Base-by-base conservation (phyloP, 805 yeast genomes). In the Zygosaccharomyces bisporus region DNA sequence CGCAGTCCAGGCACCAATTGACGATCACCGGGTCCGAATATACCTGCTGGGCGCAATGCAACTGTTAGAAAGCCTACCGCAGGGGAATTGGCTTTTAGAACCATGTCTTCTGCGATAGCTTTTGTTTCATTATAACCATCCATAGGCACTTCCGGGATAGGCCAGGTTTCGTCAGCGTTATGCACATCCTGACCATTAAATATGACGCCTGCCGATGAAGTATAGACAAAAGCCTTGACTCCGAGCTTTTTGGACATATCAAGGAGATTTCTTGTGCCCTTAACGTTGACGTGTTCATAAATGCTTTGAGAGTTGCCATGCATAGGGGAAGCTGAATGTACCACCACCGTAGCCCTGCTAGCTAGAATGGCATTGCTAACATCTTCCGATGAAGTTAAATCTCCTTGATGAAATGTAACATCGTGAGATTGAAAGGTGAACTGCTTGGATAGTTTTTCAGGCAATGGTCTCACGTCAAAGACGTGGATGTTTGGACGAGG, bases 11-110 rank as follows among this genome's bases (percentile, higher is more conserved):
- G 99, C 36, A 93, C 93, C 58, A 93, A 70, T 64, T 93, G 99
- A 49, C 99, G 79, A 64, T 93, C 99, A 34, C 99, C 98, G 4
- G 98, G 99, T 4, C 99, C 99, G 70, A 93, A 93, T 38, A 93
- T 89, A 31, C 99, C 99, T 1, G 99, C 96, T 1, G 99, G 99
- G 51, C 99, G 78, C 39, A 93, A 67, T 1, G 96, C 93, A 29
- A 86, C 84, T 0, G 99, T 93, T 39, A 75, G 68, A 52, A 90
- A 76, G 1, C 71, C 72, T 10, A 72, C 69, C 1, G 68, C 63
- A n/a, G 68, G 68, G 38, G 77, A 76, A 63, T 88, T 86, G 13
- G 95, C 86, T 16, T 76, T 69, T 58, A 90, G 72, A 2, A 89
- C 96, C 69, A 81, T 76, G 13, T 74, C 75, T 66, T 93, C 99